Conservation (phyloP, 805 yeast genomes). For the Saturnispora saitoi region DNA sequence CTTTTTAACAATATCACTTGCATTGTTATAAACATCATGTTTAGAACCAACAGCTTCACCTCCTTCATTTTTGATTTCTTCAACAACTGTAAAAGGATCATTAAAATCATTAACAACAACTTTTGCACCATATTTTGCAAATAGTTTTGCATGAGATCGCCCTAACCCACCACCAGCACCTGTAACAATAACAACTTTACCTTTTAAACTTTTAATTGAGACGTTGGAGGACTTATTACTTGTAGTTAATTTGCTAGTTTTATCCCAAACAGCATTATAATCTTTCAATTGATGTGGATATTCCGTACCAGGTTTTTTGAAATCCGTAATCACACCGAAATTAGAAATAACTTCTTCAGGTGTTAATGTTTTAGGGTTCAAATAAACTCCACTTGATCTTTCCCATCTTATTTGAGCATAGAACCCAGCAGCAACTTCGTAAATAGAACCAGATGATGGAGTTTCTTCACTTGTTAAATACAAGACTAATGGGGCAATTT, state of each 20-base stretch:
- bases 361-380: conserved; percentile 70
- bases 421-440: conserved; percentile 92
- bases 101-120: conserved; percentile 88
- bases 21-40: conserved; percentile 72
- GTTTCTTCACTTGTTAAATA: conserved; percentile 63
- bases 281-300: conserved; percentile 71
- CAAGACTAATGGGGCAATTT: conserved; percentile 85
- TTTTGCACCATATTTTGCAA: conserved; percentile 89
- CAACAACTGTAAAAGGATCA: conserved; percentile 65
- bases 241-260: conserved; percentile 44
- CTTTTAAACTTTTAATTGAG: conserved; percentile 54
- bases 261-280: conserved; percentile 51
- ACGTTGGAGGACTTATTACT: conserved; percentile 41
- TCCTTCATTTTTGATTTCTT: conserved; percentile 64
- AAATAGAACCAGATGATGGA: conserved; percentile 63
- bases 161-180: conserved; percentile 97
- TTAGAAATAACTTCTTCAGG: conserved; percentile 74
- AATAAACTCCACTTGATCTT: conserved; percentile 76
- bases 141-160: conserved; percentile 73
- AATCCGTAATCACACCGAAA: conserved; percentile 56
- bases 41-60: conserved; percentile 71
- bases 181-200: conserved; percentile 82
- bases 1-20: conserved; percentile 65
- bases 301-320: conserved; percentile 48
- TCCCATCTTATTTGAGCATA: conserved; percentile 93